Evolutionary conservation across 2,329 filamentous ascomycete genomes (phyloP).

Genomic region (Paraphoma chrysanthemicola): DNA sequence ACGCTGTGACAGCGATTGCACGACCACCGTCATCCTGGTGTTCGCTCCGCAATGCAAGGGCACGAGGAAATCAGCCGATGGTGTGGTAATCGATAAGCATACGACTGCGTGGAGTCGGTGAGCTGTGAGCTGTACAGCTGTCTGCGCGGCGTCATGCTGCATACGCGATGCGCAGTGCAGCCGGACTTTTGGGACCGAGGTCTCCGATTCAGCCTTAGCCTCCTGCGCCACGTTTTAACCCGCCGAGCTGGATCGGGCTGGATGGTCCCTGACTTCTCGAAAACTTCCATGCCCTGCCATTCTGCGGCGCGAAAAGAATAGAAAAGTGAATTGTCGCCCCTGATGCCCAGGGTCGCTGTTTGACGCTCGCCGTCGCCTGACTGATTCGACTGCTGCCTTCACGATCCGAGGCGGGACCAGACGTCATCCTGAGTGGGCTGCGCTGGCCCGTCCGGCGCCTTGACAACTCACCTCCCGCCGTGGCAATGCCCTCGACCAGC

Average conservation of each 20-base stretch:
- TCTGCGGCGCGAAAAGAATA: conserved; percentile 4
- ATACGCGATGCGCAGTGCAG: conserved; percentile 21
- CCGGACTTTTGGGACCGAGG: conserved; percentile 33
- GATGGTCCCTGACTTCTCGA: conserved; percentile 38
- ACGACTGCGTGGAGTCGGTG: conserved; percentile 27
- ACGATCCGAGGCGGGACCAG: conserved; percentile 3
- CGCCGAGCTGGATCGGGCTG: conserved; percentile 23
- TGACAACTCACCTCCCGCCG: conserved; percentile 32
- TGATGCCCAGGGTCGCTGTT: conserved; percentile 2
- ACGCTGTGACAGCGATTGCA: conserved; percentile 18
- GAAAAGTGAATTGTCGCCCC: conserved; percentile 5
- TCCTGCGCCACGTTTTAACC: conserved; percentile 36
- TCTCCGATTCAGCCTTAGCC: conserved; percentile 19
- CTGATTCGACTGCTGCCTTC: conserved; percentile 1
- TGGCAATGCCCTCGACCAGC: conserved; percentile 10
- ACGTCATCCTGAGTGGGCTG: conserved; percentile 19
- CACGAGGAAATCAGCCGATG: conserved; percentile 5
- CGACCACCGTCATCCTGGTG: conserved; percentile 3
- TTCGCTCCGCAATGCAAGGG: conserved; percentile 1
- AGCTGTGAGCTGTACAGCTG: conserved; percentile 26
- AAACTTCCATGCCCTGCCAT: conserved; percentile 15
- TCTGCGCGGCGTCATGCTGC: conserved; percentile 41
- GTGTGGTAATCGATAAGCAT: conserved; percentile 16
- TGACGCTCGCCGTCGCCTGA: neutral
- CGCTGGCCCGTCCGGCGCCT: conserved; percentile 27